These are phyloP conservation scores for Epichloe glyceriae DNA, from an alignment of 2,329 filamentous ascomycete genomes.

Conservation along the genomic window DNA sequence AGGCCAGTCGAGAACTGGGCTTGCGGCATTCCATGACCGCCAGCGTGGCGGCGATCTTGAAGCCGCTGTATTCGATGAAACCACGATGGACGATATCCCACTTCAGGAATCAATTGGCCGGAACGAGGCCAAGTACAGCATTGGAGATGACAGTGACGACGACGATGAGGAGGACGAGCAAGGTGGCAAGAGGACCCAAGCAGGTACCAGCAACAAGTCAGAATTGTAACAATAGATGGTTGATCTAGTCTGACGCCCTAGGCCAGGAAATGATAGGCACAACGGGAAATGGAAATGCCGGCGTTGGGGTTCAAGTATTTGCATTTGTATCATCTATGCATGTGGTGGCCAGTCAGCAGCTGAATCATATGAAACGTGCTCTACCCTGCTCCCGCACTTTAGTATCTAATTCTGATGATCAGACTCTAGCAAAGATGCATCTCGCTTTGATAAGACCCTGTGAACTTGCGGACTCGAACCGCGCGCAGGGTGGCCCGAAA, in stretches of 20 bases:
- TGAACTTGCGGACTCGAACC: too few relatives aligned
- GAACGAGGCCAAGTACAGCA: slow-evolving; percentile 37
- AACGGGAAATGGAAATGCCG: neutral
- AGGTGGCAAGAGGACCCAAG: slow-evolving; percentile 1
- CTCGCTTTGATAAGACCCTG: too few relatives aligned
- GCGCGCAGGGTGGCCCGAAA: too few relatives aligned
- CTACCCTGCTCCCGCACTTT: neutral
- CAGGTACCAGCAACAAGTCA: neutral
- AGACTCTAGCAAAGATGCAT: too few relatives aligned
- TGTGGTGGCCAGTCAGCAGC: neutral
- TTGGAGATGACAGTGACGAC: slow-evolving; percentile 45
- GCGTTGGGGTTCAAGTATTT: slow-evolving; percentile 1
- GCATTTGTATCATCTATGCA: neutral
- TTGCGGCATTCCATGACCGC: slow-evolving; percentile 37
- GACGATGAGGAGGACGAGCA: slow-evolving; percentile 17
- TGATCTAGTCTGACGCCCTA: neutral
- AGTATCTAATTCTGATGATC: too few relatives aligned
- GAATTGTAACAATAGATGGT: neutral
- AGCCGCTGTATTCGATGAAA: slow-evolving; percentile 53
- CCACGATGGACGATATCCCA: slow-evolving; percentile 49
- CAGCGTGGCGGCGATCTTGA: slow-evolving; percentile 41
- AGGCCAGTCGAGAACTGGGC: slow-evolving; percentile 20
- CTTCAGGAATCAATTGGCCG: slow-evolving; percentile 30
- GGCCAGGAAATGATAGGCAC: neutral
- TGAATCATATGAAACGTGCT: neutral